Evolutionary conservation across 805 yeast species (phyloP), one percentile per base, ranked within the genome.

Genomic region (Yarrowia keelungensis): DNA sequence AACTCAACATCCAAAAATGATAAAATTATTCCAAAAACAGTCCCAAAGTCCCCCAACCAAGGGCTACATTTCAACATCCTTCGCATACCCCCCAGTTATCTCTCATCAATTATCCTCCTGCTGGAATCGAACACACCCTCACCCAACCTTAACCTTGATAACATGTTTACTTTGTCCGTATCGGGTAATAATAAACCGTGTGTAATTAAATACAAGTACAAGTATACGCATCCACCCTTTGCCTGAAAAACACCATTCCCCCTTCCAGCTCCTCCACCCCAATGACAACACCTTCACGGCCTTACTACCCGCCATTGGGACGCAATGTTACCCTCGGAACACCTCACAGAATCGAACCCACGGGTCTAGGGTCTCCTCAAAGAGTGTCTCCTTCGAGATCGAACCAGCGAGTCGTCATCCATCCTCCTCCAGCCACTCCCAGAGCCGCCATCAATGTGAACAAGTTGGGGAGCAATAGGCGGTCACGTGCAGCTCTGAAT

Each of bases 341-440:
- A 4, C 65, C 65, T 2, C 46, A 47, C 8, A 35, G 65, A 16
- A 32, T 59, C 32, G 65, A 59, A 19, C 65, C 50, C 15, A 16
- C 16, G 16, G 65, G 65, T 5, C 3, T 59, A 35, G 65, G 65
- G 12, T 59, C 65, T 22, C 62, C 62, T 19, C 47, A 41, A 19
- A 14, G 62, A 38, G 14, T 39, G 4, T 56, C 62, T 3, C 65
- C 65, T 8, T 42, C 51, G 16, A 41, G 65, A 59, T 43, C 50
- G n/a, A 26, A 59, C 42, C 2, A 59, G 51, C 45, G 32, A 26
- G 32, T 26, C 32, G 43, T 59, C 5, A 42, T 59, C 8, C 51
- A 43, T 3, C 15, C 65, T 2, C 65, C 65, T 43, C 65, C 65
- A 59, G 65, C 65, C 4, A 59, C 65, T 35, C 65, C 65, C 1